phyloP scores from a whole-genome alignment of 2,329 filamentous ascomycete genomes.

The Penicillium sp. region DNA sequence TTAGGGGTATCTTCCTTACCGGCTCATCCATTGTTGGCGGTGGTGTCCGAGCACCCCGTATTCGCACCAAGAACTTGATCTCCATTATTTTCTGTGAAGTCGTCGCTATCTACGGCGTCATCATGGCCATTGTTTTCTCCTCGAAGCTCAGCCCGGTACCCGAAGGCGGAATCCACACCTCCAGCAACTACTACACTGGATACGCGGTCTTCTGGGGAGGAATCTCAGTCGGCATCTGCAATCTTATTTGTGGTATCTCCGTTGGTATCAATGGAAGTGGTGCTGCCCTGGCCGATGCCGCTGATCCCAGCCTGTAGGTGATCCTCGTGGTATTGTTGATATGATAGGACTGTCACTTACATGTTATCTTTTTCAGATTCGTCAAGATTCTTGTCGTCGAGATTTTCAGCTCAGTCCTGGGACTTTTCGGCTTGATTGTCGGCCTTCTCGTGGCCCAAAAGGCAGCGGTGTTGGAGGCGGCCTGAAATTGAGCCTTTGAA shows the following conservation, averaged over 20 bases:
- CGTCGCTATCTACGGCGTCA: constrained; percentile 98
- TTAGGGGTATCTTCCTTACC: constrained; percentile 96
- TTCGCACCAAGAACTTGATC: constrained; percentile 98
- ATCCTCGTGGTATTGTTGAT: neutral
- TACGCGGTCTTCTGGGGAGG: constrained; percentile 95
- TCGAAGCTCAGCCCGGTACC: constrained; percentile 65
- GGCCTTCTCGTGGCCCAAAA: constrained; percentile 81
- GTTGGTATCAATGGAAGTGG: constrained; percentile 98
- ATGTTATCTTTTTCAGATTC: constrained; percentile 53
- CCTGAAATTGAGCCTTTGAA: constrained; percentile 10
- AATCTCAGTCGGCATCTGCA: constrained; percentile 88
- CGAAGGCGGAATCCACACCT: constrained; percentile 59
- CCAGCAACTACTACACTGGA: constrained; percentile 82
- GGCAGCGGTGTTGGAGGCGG: constrained; percentile 59
- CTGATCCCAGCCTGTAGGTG: constrained; percentile 76
- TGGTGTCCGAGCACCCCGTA: constrained; percentile 90
- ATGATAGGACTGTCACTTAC: constrained; percentile 1
- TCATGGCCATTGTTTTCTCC: constrained; percentile 98
- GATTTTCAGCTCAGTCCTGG: constrained; percentile 96
- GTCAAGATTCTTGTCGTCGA: constrained; percentile 98
- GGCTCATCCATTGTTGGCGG: constrained; percentile 94
- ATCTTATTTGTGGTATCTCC: constrained; percentile 87
- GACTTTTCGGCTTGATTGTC: constrained; percentile 91
- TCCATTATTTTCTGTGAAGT: constrained; percentile 99
- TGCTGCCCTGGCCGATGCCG: constrained; percentile 89